Conservation (phyloP, 169 alveolate genomes). For the Eimeria tenella region DNA sequence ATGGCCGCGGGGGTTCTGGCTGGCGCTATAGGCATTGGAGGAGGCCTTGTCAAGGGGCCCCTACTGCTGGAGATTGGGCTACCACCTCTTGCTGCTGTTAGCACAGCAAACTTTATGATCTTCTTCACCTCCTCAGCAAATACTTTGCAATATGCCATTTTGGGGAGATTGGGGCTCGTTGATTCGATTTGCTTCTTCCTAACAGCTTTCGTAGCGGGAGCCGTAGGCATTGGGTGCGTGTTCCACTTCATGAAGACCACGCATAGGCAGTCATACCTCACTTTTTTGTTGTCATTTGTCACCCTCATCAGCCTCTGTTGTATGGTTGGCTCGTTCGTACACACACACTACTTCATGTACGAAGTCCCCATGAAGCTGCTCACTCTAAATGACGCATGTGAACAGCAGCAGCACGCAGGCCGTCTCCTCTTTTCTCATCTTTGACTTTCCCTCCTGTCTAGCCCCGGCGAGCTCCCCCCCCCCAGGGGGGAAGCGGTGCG, state of each 20-base stretch:
- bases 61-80: conserved; percentile 77
- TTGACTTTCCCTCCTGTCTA: background rate
- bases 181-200: conserved; percentile 46
- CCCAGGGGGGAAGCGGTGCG: too few relatives aligned
- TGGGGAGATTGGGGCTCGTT: conserved; percentile 61
- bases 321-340: conserved; percentile 68
- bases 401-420: conserved; percentile 27
- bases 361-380: background rate
- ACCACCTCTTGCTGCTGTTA: conserved; percentile 74
- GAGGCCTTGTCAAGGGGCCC: conserved; percentile 80
- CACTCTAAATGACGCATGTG: conserved; percentile 63
- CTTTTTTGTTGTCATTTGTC: conserved; percentile 70
- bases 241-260: conserved; percentile 19
- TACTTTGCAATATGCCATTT: conserved; percentile 68
- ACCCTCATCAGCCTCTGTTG: conserved; percentile 44
- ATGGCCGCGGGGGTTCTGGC: conserved; percentile 76
- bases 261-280: conserved; percentile 67
- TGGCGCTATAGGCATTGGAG: conserved; percentile 78
- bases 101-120: conserved; percentile 80
- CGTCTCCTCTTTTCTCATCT: conserved; percentile 48
- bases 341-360: conserved; percentile 2
- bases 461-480: too few relatives aligned
- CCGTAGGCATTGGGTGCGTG: conserved; percentile 67
- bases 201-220: conserved; percentile 70
- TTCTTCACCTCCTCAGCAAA: conserved; percentile 77